Evolutionary conservation across 345 rosid species (phyloP), one percentile per base, ranked within the genome.

Genomic region (Eucalyptus sideroxylon): DNA sequence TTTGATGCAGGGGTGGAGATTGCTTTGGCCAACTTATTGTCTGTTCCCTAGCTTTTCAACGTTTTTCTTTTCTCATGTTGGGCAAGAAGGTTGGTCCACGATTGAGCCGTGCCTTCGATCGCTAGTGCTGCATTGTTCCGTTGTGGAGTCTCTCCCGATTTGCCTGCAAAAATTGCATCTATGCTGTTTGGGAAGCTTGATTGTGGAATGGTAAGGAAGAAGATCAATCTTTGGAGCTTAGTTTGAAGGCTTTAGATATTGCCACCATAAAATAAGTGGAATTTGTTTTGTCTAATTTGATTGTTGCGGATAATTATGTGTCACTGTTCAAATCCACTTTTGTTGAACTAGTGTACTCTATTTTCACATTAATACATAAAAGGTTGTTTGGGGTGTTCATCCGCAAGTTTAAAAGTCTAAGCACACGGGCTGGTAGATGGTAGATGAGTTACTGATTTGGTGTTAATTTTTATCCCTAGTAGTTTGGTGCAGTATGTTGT

Each of bases 61-160:
- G 40, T 27, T 62, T 30, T 62, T 4, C 23, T 45, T 85, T 47
- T 87, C 27, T 34, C 65, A 87, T 26, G 30, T 87, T 51, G 47
- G n/a, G 65, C 65, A 59, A 10, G n/a, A 59, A 24, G 14, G 6
- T 24, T 59, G 65, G 65, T 24, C 14, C n/a, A 10, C 14, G 7
- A 5, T 59, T 59, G 14, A 24, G 30, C 6, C 1, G 0, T 24
- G 14, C 62, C 30, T 14, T 56, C 0, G 0, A 56, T 10, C 3
- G 6, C 14, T 10, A 3, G 62, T 56, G 13, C 30, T 56, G 6
- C 30, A 56, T 56, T 56, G 30, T 56, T 56, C 6, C 1, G 3
- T 10, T 0, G 6, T 56, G 0, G 62, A 24, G 62, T 56, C 62
- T 24, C 2, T 26, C 30, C n/a, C 14, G 14, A 24, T 24, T 59